Evolutionary conservation across 2,329 filamentous ascomycete genomes (phyloP).

Genomic region (Amphichorda felina): DNA sequence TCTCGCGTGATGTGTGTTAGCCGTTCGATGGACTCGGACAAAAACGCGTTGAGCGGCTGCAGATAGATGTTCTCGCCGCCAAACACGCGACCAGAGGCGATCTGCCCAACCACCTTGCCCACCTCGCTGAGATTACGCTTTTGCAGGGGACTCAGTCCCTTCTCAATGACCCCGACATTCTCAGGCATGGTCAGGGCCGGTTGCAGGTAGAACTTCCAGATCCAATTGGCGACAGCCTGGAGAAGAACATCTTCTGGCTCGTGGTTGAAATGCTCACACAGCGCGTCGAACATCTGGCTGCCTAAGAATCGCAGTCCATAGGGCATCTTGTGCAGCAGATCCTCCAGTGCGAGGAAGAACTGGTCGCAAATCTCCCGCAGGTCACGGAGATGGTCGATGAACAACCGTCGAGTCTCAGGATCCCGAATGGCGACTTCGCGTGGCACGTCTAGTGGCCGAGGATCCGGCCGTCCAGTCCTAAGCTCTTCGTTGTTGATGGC

Average conservation of each 20-base stretch:
- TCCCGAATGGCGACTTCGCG: constrained; percentile 94
- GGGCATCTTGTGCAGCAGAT: constrained; percentile 76
- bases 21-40: constrained; percentile 73
- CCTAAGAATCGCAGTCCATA: constrained; percentile 86
- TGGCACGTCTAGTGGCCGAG: constrained; percentile 70
- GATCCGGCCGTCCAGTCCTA: constrained; percentile 74
- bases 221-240: constrained; percentile 78
- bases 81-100: constrained; percentile 80
- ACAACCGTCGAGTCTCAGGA: constrained; percentile 79
- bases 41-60: constrained; percentile 86
- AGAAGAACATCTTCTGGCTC: constrained; percentile 70
- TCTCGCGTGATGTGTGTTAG: constrained; percentile 64
- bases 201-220: constrained; percentile 90
- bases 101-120: constrained; percentile 80
- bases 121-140: constrained; percentile 88
- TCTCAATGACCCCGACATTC: constrained; percentile 85
- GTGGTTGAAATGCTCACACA: constrained; percentile 65
- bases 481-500: constrained; percentile 97
- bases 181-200: constrained; percentile 84
- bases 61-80: constrained; percentile 92
- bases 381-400: constrained; percentile 90
- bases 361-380: constrained; percentile 90
- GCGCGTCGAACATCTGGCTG: constrained; percentile 70
- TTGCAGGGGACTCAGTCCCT: constrained; percentile 77
- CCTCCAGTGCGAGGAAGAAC: constrained; percentile 72